These are phyloP conservation scores for Neofusicoccum ribis DNA, from an alignment of 2,329 filamentous ascomycete species.

Conservation along the genomic window DNA sequence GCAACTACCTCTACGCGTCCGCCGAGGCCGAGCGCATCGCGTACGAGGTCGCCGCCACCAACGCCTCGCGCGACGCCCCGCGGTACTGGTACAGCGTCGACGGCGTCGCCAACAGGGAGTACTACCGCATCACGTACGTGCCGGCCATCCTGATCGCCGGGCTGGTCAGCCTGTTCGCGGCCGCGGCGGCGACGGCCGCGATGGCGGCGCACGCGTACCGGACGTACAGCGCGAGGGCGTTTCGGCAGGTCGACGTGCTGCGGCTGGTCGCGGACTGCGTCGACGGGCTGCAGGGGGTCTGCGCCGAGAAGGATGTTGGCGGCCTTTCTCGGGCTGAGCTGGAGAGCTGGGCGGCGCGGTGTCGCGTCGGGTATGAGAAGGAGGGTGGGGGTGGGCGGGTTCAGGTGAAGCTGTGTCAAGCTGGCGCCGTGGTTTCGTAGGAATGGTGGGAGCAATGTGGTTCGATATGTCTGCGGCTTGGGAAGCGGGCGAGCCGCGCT, in stretches of 20 bases:
- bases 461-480: no score
- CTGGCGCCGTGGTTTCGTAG: no score
- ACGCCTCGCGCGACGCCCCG: neutral
- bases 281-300: neutral
- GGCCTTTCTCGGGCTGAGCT: neutral
- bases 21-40: neutral
- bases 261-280: neutral
- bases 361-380: conserved; percentile 8
- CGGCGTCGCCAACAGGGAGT: neutral
- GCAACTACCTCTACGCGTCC: neutral
- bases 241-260: neutral
- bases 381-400: neutral
- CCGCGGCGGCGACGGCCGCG: neutral
- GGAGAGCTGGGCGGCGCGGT: neutral
- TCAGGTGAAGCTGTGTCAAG: neutral
- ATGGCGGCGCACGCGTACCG: neutral
- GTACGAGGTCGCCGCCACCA: neutral
- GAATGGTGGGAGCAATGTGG: no score
- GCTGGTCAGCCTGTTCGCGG: neutral
- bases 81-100: neutral
- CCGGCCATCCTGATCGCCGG: neutral
- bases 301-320: neutral
- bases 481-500: no score
- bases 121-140: neutral
- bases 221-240: neutral